Evolutionary conservation across 2,329 filamentous ascomycete genomes (phyloP).

Genomic region (Arthrinium phaeospermum): DNA sequence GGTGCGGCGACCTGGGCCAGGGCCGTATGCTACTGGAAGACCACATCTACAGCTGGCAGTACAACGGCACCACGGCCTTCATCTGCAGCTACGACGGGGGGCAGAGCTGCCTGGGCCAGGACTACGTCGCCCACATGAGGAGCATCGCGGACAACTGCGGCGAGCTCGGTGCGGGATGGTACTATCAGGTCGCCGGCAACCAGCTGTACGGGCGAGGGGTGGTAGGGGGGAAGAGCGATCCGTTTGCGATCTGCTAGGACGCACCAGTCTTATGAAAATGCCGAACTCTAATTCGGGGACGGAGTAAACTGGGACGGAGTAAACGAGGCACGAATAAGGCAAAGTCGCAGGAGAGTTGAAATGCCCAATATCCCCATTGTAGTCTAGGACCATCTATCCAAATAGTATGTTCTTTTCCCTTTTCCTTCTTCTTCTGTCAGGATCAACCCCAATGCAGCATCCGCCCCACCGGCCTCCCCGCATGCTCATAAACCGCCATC

Average conservation of each 20-base stretch:
- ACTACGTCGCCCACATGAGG: not conserved
- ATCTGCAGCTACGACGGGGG: not conserved
- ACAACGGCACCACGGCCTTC: not conserved
- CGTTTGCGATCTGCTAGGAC: not conserved
- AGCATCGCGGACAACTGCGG: not conserved
- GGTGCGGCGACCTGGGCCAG: not conserved
- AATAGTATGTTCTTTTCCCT: not conserved
- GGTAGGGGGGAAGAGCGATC: not conserved
- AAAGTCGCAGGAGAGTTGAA: not conserved
- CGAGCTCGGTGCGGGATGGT: not conserved
- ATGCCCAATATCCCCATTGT: too few species aligned
- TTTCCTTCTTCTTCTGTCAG: not conserved
- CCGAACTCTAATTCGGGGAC: not conserved
- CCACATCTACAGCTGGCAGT: not conserved
- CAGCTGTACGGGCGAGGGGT: not conserved
- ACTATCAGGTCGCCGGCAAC: not conserved
- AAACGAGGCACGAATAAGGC: not conserved
- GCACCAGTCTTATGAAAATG: too few species aligned
- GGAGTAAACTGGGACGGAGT: not conserved
- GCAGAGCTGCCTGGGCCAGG: not conserved
- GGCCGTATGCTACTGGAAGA: not conserved
- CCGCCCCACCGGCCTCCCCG: slow-evolving; percentile 36
- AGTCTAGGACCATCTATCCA: not conserved
- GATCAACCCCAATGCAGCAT: slow-evolving; percentile 26
- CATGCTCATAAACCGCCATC: slow-evolving; percentile 39